Percentiles rank a stretch among this genome's conserved stretches.
Evolutionary conservation across 1,284 basidiomycete species (phyloP).

Genomic region (Cerioporus squamosus): DNA sequence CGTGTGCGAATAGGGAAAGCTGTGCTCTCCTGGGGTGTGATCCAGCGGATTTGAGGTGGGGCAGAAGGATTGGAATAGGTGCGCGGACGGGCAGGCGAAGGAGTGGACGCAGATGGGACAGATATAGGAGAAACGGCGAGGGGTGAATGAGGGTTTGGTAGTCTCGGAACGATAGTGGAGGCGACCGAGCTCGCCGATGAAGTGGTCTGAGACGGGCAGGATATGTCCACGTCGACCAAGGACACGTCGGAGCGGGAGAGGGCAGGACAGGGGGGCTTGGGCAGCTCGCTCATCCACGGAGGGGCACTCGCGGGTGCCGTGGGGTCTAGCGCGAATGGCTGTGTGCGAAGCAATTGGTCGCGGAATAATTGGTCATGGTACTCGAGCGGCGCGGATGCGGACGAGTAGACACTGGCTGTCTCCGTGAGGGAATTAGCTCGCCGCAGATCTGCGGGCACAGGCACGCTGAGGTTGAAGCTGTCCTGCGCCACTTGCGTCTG

Average conservation of each 20-base stretch:
- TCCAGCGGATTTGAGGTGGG: slow-evolving; percentile 18
- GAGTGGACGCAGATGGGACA: not conserved
- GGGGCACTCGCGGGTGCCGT: slow-evolving; percentile 14
- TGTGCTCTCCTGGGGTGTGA: slow-evolving; percentile 1
- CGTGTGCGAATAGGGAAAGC: not conserved
- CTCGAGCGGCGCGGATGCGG: slow-evolving; percentile 40
- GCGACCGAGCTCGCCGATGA: not conserved
- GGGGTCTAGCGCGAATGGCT: slow-evolving; percentile 21
- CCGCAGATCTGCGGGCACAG: slow-evolving; percentile 2
- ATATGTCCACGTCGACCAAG: not conserved
- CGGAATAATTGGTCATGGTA: slow-evolving; percentile 32
- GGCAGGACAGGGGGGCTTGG: slow-evolving; percentile 14
- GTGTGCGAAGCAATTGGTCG: slow-evolving; percentile 19
- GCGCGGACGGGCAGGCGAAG: slow-evolving; percentile 7
- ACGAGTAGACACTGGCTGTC: slow-evolving; percentile 44
- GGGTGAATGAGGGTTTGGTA: slow-evolving; percentile 4
- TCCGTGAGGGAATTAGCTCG: slow-evolving; percentile 32
- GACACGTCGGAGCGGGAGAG: not conserved
- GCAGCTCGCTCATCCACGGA: slow-evolving; percentile 15
- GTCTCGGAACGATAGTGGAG: not conserved
- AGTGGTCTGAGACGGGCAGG: not conserved
- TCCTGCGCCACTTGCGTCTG: slow-evolving; percentile 9
- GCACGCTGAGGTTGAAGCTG: slow-evolving; percentile 7
- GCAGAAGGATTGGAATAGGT: slow-evolving; percentile 10
- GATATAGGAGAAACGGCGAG: slow-evolving; percentile 9